These are phyloP conservation scores for Tetracladium marchalianum DNA, from an alignment of 495 filamentous ascomycete genomes.

Conservation along the genomic window DNA sequence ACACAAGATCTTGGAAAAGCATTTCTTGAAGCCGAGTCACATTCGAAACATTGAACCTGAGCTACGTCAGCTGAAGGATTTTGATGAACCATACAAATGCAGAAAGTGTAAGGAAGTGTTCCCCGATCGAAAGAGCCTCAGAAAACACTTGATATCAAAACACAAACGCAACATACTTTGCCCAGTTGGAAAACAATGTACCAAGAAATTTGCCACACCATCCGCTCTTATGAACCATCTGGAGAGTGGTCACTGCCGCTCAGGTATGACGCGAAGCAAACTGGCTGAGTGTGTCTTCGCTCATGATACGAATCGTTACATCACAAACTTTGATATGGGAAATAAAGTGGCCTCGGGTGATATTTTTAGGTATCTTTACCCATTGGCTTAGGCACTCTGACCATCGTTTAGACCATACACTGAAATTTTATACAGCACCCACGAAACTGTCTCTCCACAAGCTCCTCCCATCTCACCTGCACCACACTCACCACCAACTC, in stretches of 20 bases:
- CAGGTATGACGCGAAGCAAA: conserved; percentile 9
- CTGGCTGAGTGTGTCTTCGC: conserved; percentile 1
- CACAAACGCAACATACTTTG: conserved; percentile 5
- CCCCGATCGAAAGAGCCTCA: not conserved
- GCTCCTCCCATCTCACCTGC: too few relatives aligned
- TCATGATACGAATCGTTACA: conserved; percentile 7
- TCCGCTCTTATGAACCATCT: conserved; percentile 11
- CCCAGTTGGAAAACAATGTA: conserved; percentile 2
- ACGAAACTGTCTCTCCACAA: too few relatives aligned
- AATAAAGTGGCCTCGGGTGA: not conserved
- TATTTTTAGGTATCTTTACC: too few relatives aligned
- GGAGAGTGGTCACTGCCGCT: conserved; percentile 7
- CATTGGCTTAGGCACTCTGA: too few relatives aligned
- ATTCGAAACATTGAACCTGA: not conserved
- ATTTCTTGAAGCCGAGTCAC: not conserved
- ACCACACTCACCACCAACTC: too few relatives aligned
- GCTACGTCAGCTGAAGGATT: not conserved
- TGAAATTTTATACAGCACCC: too few relatives aligned
- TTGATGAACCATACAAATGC: conserved; percentile 1
- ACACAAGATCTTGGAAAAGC: not conserved
- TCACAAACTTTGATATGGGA: not conserved
- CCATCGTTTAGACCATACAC: too few relatives aligned
- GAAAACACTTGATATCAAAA: conserved; percentile 1
- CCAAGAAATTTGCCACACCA: conserved; percentile 10
- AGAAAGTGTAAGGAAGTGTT: conserved; percentile 5